Percentiles rank a stretch among this genome's conserved stretches.
phyloP scores from a whole-genome alignment of 1,284 basidiomycete genomes.

The Grifola frondosa region DNA sequence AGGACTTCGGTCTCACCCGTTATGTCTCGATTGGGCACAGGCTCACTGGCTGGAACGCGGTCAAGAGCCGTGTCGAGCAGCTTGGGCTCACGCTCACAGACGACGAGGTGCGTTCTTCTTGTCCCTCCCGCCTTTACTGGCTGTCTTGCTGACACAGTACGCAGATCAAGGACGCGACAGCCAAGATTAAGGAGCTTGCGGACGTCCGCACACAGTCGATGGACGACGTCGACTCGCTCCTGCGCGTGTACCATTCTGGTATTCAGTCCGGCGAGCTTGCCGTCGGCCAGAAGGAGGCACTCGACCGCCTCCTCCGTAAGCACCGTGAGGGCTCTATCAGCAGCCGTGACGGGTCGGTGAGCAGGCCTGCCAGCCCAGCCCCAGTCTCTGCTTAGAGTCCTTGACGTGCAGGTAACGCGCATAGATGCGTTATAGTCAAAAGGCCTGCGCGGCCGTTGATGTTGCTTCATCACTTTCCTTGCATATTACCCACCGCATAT shows the following conservation, averaged over 20 bases:
- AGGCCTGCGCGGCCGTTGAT: too few relatives aligned
- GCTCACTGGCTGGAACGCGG: slow-evolving; percentile 97
- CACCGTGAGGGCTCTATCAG: slow-evolving; percentile 50
- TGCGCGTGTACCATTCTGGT: slow-evolving; percentile 92
- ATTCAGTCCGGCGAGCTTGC: slow-evolving; percentile 85
- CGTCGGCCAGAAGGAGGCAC: slow-evolving; percentile 84
- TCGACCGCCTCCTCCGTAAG: slow-evolving; percentile 78
- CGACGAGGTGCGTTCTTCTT: slow-evolving; percentile 57
- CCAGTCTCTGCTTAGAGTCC: slow-evolving; percentile 8
- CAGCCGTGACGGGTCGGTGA: slow-evolving; percentile 19
- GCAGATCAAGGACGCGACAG: slow-evolving; percentile 94
- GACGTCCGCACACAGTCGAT: slow-evolving; percentile 98
- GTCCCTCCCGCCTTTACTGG: not conserved
- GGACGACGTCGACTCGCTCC: slow-evolving; percentile 97
- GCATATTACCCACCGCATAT: too few relatives aligned
- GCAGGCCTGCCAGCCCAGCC: slow-evolving; percentile 18
- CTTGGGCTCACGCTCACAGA: slow-evolving; percentile 86
- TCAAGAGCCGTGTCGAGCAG: slow-evolving; percentile 99
- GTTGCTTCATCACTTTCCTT: too few relatives aligned
- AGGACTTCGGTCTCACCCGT: slow-evolving; percentile 96
- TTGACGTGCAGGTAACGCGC: too few relatives aligned
- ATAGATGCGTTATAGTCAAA: too few relatives aligned
- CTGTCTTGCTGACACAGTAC: slow-evolving; percentile 4
- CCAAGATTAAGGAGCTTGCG: slow-evolving; percentile 99
- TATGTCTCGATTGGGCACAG: slow-evolving; percentile 99